Evolutionary conservation across 495 filamentous ascomycete genomes (phyloP), one percentile per base, ranked within the genome.

Genomic region (Penicillium samsonianum): DNA sequence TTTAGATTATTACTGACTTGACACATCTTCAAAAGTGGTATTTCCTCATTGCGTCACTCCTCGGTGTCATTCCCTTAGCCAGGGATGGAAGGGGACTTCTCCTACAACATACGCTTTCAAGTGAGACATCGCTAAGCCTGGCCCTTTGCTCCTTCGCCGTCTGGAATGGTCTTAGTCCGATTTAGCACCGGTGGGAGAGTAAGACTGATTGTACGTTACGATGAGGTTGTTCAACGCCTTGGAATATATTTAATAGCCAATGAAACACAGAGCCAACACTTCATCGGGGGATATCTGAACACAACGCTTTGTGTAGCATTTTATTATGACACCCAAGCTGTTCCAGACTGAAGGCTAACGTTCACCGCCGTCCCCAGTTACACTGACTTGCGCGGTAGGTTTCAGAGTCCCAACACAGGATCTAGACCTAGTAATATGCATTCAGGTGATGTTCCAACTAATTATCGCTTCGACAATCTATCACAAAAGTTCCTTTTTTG

Each of bases 251-350:
- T 12, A 19, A 22, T 30, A 3, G 11, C 26, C 25, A 31, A 43
- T 42, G 4, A 25, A 37, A n/a, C 14, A 23, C 5, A n/a, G 6
- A 12, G 9, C 28, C 25, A 31, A 16, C 26, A 30, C 14, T 23
- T n/a, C 1, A 22, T 40, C 43, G 33, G 42, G n/a, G 43, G 7
- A 23, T 47, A 47, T 55, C 17, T 20, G 16, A 9, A 20, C 41
- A 47, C 20, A 12, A 16, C 2, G 4, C 23, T 20, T n/a, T 41
- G 35, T 53, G 50, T 53, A 55, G 19, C 42, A 28, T 47, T 23
- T 22, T 38, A 3, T 38, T 30, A 46, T 46, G 16, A 26, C 22
- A 47, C 31, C 43, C 30, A 37, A 28, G 1, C 11, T 10, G 25
- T 33, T 19, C 19, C 17, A 31, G 35, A 5, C 37, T 53, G 50